Evolutionary conservation across 2,329 filamentous ascomycete genomes (phyloP).

Genomic region (Hyphodiscus sp.): DNA sequence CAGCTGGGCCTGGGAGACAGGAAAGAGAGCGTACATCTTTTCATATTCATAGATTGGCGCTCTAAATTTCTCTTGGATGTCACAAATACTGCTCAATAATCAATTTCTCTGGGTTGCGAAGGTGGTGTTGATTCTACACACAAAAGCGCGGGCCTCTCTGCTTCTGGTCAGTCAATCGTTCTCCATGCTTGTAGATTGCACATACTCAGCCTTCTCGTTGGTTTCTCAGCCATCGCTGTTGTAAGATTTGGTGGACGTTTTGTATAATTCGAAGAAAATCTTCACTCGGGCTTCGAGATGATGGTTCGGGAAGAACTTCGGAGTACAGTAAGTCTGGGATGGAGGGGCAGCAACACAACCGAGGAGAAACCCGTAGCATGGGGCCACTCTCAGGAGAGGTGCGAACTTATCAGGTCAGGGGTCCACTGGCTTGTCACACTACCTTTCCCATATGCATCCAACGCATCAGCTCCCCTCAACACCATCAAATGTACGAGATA

Average conservation of each 20-base stretch:
- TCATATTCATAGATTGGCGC: conserved; percentile 77
- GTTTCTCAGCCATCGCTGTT: background rate
- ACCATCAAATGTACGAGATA: background rate
- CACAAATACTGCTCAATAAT: conserved; percentile 65
- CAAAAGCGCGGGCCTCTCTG: conserved; percentile 21
- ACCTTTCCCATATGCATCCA: background rate
- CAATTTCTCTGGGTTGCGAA: background rate
- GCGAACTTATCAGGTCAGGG: background rate
- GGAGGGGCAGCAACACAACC: background rate
- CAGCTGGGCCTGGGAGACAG: conserved; percentile 1
- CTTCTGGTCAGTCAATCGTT: background rate
- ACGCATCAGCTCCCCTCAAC: too few species aligned
- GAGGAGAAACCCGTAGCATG: background rate
- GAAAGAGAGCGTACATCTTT: conserved; percentile 54
- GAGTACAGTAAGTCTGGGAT: background rate
- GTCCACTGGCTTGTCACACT: background rate
- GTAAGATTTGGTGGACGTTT: background rate
- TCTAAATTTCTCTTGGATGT: conserved; percentile 91
- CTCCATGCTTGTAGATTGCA: background rate
- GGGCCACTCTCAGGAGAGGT: background rate
- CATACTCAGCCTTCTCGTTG: conserved; percentile 1
- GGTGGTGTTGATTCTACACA: conserved; percentile 1
- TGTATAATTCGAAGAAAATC: background rate
- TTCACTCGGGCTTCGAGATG: background rate
- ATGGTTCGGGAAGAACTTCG: background rate